Percentiles rank a stretch among this genome's conserved stretches.
Conservation (phyloP, 495 filamentous ascomycete genomes). For the Hamigera avellanea region DNA sequence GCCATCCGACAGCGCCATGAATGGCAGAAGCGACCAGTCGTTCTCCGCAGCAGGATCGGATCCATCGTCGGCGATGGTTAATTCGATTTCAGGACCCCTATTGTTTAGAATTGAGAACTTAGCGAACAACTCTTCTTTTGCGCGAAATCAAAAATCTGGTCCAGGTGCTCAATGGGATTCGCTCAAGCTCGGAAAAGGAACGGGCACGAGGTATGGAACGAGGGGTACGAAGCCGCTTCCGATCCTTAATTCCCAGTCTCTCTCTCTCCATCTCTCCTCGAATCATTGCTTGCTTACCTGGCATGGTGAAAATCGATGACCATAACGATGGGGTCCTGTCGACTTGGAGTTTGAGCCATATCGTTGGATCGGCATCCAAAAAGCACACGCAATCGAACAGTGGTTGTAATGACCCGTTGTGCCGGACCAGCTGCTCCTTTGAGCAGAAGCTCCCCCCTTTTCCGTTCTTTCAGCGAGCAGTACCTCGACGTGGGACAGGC, state of each 20-base stretch:
- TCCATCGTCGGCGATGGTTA: conserved; percentile 76
- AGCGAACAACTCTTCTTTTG: conserved; percentile 4
- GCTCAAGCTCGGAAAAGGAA: too few relatives aligned
- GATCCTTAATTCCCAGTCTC: neutral
- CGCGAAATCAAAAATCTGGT: too few relatives aligned
- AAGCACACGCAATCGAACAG: neutral
- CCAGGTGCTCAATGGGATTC: too few relatives aligned
- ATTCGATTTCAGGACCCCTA: conserved; percentile 89
- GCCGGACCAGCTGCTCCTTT: neutral
- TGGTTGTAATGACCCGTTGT: neutral
- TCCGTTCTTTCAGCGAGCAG: neutral
- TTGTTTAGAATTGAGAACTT: conserved; percentile 1
- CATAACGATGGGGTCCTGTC: conserved; percentile 54
- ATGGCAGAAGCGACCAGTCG: conserved; percentile 87
- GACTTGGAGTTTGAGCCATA: conserved; percentile 21
- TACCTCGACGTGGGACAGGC: neutral
- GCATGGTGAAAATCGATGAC: conserved; percentile 98
- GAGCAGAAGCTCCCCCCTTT: neutral
- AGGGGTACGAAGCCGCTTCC: too few relatives aligned
- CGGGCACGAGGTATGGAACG: neutral
- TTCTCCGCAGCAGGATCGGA: conserved; percentile 71
- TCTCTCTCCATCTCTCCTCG: neutral
- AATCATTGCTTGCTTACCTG: conserved; percentile 34
- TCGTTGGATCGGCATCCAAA: conserved; percentile 8
- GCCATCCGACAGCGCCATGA: conserved; percentile 96